A percentile compares a stretch with the other conserved stretches of the same genome.
These are phyloP conservation scores for Hordeum marinum DNA, from an alignment of 176 grass and related monocot species.

Conservation along the genomic window DNA sequence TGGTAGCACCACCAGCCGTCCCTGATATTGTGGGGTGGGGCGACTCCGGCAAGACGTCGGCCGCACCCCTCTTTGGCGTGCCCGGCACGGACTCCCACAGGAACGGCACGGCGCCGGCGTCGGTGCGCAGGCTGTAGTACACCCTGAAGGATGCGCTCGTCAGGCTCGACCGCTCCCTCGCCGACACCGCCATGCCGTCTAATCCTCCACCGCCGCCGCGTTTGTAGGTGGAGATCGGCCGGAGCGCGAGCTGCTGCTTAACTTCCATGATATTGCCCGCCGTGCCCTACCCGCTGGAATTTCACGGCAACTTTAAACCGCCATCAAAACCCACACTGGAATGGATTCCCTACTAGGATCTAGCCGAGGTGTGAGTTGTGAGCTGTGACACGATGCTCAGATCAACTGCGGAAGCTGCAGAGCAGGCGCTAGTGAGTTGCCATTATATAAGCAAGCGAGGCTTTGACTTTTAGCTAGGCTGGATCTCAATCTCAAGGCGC, in stretches of 20 bases:
- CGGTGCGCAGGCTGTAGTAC: conserved; percentile 42
- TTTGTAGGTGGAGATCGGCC: neutral
- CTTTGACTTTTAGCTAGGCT: conserved; percentile 20
- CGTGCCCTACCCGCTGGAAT: neutral
- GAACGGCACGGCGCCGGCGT: conserved; percentile 41
- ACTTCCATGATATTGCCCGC: neutral
- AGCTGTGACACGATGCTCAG: neutral
- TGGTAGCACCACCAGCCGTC: neutral
- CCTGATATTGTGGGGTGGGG: too few species aligned
- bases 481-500: neutral
- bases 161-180: conserved; percentile 28
- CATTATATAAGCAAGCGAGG: neutral
- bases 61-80: conserved; percentile 25
- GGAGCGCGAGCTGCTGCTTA: conserved; percentile 25
- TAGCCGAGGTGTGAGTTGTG: neutral
- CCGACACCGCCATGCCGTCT: neutral
- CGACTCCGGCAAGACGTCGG: neutral
- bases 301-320: neutral
- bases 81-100: conserved; percentile 47
- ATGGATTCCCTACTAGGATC: neutral
- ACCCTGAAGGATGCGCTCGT: conserved; percentile 39
- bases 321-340: too few species aligned
- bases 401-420: neutral
- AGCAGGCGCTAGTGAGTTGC: too few species aligned
- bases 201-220: neutral